phyloP scores from a whole-genome alignment of 208 protist genomes.

The Kentomonas sorsogonicus region DNA sequence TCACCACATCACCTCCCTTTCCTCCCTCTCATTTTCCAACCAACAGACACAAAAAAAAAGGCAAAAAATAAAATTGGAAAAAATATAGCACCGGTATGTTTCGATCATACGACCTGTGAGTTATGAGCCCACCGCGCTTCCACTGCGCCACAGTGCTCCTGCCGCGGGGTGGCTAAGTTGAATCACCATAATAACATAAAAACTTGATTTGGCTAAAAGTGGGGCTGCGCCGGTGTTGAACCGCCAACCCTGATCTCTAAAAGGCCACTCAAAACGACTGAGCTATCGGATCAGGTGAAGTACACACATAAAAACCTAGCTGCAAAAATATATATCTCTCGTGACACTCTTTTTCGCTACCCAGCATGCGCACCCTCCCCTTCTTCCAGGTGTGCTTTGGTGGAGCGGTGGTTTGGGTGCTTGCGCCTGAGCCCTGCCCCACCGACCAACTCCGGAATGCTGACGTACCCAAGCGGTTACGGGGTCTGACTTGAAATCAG shows the following conservation, averaged over 20 bases:
- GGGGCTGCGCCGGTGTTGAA: slow-evolving; percentile 65
- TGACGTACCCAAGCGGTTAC: slow-evolving; percentile 87
- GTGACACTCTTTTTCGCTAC: neutral
- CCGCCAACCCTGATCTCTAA: slow-evolving; percentile 70
- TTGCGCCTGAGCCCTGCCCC: too few relatives aligned
- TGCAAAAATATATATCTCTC: neutral
- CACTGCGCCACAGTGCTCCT: too few relatives aligned
- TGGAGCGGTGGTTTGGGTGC: too few relatives aligned
- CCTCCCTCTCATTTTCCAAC: too few relatives aligned
- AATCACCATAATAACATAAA: neutral
- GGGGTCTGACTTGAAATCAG: slow-evolving; percentile 90
- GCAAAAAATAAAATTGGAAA: slow-evolving; percentile 15
- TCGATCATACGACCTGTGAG: slow-evolving; percentile 89
- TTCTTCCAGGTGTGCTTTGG: too few relatives aligned
- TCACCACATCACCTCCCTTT: too few relatives aligned
- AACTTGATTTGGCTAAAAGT: slow-evolving; percentile 12
- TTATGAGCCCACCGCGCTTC: too few relatives aligned
- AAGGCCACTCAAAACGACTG: slow-evolving; percentile 70
- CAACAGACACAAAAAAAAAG: too few relatives aligned
- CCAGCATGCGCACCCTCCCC: neutral
- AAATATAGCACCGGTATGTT: slow-evolving; percentile 58
- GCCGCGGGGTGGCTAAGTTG: neutral
- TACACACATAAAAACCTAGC: too few relatives aligned
- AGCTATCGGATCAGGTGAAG: slow-evolving; percentile 49
- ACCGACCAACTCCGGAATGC: slow-evolving; percentile 18